phyloP scores from a whole-genome alignment of 2,329 filamentous ascomycete genomes.

The Emmonsiellopsis sp. region DNA sequence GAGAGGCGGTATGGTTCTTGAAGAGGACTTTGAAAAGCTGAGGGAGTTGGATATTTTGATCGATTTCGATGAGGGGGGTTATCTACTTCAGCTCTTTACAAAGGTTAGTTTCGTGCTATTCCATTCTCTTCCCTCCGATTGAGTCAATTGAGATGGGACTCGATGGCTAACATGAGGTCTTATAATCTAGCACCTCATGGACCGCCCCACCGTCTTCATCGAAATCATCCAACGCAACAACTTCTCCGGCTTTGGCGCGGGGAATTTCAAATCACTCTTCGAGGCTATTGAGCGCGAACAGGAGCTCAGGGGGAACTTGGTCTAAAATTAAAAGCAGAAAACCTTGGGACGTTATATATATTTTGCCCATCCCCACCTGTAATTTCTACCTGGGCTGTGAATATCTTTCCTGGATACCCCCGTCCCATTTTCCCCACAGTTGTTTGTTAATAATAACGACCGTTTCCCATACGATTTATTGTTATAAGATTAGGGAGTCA shows the following conservation, averaged over 20 bases:
- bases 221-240: constrained; percentile 92
- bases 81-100: constrained; percentile 66
- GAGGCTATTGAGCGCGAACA: constrained; percentile 95
- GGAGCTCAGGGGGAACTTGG: constrained; percentile 70
- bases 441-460: no score
- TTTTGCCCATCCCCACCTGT: background rate
- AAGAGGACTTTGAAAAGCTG: constrained; percentile 81
- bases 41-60: constrained; percentile 78
- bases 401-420: no score
- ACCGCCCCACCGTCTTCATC: constrained; percentile 88
- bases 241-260: constrained; percentile 86
- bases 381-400: no score
- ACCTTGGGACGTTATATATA: background rate
- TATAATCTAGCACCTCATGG: constrained; percentile 61
- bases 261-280: constrained; percentile 92
- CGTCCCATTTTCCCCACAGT: no score
- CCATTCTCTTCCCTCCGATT: background rate
- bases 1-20: constrained; percentile 50
- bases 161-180: background rate
- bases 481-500: no score
- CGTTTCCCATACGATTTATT: no score
- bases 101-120: constrained; percentile 39
- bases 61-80: constrained; percentile 89
- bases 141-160: background rate
- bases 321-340: constrained; percentile 16